Base-by-base conservation (phyloP, 306 rosid genomes). In the Abrus pulchellus region DNA sequence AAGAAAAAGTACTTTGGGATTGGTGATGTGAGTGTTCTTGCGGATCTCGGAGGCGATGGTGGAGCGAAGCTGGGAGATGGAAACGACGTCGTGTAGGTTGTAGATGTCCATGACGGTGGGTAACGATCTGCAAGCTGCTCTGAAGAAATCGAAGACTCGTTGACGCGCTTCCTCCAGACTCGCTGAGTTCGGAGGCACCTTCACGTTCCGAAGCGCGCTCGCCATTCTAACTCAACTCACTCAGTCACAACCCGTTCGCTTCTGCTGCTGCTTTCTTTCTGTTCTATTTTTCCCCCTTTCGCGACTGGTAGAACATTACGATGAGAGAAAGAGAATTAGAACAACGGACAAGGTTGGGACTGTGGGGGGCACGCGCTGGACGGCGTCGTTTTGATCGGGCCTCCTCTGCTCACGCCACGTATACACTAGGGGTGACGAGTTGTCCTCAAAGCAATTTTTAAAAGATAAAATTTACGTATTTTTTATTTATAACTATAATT, bases 121-220 rank as follows among this genome's bases (percentile, higher is more conserved):
- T 11, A 95, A 72, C 14, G 97, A 93, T 88, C 98, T 80, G 81
- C 93, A 95, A 8, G 98, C 97, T 2, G 76, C 27, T 72, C 82
- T 85, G 89, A 95, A 95, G 94, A 93, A 95, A 6, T 93, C 89
- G 89, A 95, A 91, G 1, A 95, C 93, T 20, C 91, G 86, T 3
- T 55, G 83, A 77, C 94, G 80, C n/a, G 99, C 99, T 62, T 95
- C 99, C 28, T 86, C 98, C 10, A 95, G 68, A 63, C 48, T 90
- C 61, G 77, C 93, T 1, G 99, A 95, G 87, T 93, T 91, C 13
- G 99, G 97, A 8, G 92, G 90, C 44, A 95, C 99, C 82, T 91
- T 95, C 87, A 89, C 85, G 78, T 43, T 75, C 44, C 91, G 86
- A 12, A 85, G 75, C 56, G 76, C 80, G 29, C 80, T 85, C 79